Conservation (phyloP, 331 rosid genomes). For the Rosa hybrid region DNA sequence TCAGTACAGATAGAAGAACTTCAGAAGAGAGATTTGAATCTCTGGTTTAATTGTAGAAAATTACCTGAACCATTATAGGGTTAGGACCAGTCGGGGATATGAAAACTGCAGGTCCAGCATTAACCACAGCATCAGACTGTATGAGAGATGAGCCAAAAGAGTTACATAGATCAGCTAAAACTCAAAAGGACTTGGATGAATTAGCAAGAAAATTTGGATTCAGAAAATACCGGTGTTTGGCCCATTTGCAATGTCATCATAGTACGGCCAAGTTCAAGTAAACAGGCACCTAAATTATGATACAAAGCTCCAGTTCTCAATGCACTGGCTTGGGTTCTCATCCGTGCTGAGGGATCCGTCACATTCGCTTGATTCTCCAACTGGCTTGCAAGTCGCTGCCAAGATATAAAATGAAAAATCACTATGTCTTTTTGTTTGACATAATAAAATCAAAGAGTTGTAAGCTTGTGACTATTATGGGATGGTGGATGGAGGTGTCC, state of each 20-base stretch:
- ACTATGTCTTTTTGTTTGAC: slow-evolving; percentile 18
- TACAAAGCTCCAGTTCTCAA: slow-evolving; percentile 65
- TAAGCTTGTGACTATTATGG: not conserved
- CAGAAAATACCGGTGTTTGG: slow-evolving; percentile 68
- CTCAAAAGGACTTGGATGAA: slow-evolving; percentile 27
- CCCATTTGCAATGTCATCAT: slow-evolving; percentile 92
- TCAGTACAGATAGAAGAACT: slow-evolving; percentile 39
- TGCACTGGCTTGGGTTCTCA: slow-evolving; percentile 61
- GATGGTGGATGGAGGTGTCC: too few species aligned
- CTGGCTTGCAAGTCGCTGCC: slow-evolving; percentile 78
- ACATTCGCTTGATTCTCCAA: slow-evolving; percentile 80
- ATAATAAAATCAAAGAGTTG: slow-evolving; percentile 20
- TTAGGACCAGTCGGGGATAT: slow-evolving; percentile 89
- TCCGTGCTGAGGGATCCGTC: slow-evolving; percentile 59
- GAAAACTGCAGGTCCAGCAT: slow-evolving; percentile 97
- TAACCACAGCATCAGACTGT: slow-evolving; percentile 95
- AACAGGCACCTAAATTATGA: slow-evolving; percentile 85
- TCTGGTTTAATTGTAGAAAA: slow-evolving; percentile 20
- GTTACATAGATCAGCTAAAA: slow-evolving; percentile 24
- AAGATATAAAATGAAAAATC: slow-evolving; percentile 30
- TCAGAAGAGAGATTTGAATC: slow-evolving; percentile 19
- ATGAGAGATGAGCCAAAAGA: slow-evolving; percentile 25
- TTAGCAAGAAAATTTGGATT: slow-evolving; percentile 21
- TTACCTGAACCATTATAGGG: slow-evolving; percentile 97
- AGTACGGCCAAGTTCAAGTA: slow-evolving; percentile 98